A percentile compares a stretch with the other conserved stretches of the same genome.
These are phyloP conservation scores for Bryum argenteum DNA, from an alignment of 225 moss, liverwort and hornwort genomes.

Conservation along the genomic window DNA sequence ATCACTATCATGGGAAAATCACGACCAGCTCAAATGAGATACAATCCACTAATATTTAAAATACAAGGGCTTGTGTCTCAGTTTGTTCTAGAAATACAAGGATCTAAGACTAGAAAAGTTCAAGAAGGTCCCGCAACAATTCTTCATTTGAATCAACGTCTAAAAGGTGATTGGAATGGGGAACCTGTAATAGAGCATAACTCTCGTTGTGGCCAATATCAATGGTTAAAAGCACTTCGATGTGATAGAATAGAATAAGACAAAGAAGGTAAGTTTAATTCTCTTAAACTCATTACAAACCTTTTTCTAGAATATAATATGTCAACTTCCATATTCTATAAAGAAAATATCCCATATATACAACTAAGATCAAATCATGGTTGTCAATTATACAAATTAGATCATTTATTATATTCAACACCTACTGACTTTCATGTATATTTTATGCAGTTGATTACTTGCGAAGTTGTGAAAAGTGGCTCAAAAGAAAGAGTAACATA, in stretches of 20 bases:
- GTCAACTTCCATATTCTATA: too few species aligned
- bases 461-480: too few species aligned
- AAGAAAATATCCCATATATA: too few species aligned
- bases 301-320: background rate
- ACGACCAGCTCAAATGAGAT: constrained; percentile 22
- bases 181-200: constrained; percentile 53
- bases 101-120: constrained; percentile 21
- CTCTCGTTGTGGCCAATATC: constrained; percentile 26
- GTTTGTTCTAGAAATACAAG: constrained; percentile 41
- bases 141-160: constrained; percentile 43
- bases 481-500: too few species aligned
- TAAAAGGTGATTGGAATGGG: constrained; percentile 49
- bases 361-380: too few species aligned
- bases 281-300: too few species aligned
- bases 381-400: too few species aligned
- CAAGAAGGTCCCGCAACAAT: constrained; percentile 36
- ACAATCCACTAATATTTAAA: constrained; percentile 31
- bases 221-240: too few species aligned
- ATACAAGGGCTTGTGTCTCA: constrained; percentile 38
- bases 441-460: constrained; percentile 25
- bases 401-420: constrained; percentile 36
- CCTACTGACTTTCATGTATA: constrained; percentile 33
- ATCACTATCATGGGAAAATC: constrained; percentile 45
- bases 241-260: too few species aligned
- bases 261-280: constrained; percentile 28